These are phyloP conservation scores for Umbelopsis vinacea DNA, from an alignment of 192 early-diverging fungal species.

Conservation along the genomic window DNA sequence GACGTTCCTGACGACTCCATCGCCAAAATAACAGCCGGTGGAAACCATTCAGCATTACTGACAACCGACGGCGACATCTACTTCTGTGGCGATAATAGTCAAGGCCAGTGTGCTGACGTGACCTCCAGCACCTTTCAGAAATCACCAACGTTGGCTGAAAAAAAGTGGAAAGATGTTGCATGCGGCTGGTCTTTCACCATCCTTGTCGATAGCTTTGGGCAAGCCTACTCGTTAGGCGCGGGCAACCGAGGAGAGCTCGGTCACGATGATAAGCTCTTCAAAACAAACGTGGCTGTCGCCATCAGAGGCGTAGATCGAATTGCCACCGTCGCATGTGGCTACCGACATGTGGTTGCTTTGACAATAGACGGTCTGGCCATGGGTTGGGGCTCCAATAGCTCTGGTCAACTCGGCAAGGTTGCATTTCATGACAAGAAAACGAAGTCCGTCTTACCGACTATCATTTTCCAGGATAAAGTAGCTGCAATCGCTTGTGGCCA, in stretches of 20 bases:
- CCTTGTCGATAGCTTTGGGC: not conserved
- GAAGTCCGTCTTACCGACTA: constrained; percentile 34
- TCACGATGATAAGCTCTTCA: constrained; percentile 33
- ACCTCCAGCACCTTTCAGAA: not conserved
- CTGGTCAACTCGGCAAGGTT: constrained; percentile 56
- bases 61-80: constrained; percentile 42
- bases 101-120: constrained; percentile 47
- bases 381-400: constrained; percentile 62
- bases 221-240: constrained; percentile 60
- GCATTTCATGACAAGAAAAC: constrained; percentile 1
- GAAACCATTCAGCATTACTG: constrained; percentile 69
- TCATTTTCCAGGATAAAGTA: constrained; percentile 34
- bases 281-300: constrained; percentile 25
- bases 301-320: constrained; percentile 36
- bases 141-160: not conserved
- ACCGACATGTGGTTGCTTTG: constrained; percentile 66
- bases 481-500: constrained; percentile 67
- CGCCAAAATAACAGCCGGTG: constrained; percentile 58
- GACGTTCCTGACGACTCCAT: constrained; percentile 19
- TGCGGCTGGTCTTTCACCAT: constrained; percentile 73
- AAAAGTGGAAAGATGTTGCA: constrained; percentile 46
- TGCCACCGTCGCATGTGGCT: constrained; percentile 61
- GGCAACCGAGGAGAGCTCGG: constrained; percentile 59
- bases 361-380: constrained; percentile 41
- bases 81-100: constrained; percentile 54